Evolutionary conservation across 2,329 filamentous ascomycete genomes (phyloP).

Genomic region (Stagonosporopsis vannaccii): DNA sequence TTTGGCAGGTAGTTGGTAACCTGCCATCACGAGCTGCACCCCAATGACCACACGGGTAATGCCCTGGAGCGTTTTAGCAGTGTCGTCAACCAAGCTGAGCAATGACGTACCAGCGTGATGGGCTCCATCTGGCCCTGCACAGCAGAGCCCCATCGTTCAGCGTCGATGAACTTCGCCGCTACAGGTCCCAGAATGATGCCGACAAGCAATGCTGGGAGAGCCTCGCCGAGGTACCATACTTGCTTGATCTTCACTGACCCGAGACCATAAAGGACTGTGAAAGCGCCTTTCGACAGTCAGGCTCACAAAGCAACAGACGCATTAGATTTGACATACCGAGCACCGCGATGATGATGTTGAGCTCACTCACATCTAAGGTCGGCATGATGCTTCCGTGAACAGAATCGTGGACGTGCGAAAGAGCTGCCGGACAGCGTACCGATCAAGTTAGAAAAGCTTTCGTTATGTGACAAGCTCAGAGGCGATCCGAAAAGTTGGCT

Average conservation of each 20-base stretch:
- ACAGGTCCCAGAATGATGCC: constrained; percentile 64
- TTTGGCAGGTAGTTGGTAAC: constrained; percentile 66
- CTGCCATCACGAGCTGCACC: constrained; percentile 69
- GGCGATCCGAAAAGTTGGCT: background rate
- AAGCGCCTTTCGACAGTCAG: constrained; percentile 49
- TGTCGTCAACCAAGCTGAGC: background rate
- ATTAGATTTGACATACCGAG: constrained; percentile 47
- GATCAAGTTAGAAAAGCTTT: background rate
- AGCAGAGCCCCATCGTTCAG: constrained; percentile 49
- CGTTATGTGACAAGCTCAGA: background rate
- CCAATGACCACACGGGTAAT: constrained; percentile 68
- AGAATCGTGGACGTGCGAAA: background rate
- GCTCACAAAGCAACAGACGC: too few relatives aligned
- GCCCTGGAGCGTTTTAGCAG: constrained; percentile 40
- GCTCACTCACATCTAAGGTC: constrained; percentile 58
- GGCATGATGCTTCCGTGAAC: constrained; percentile 49
- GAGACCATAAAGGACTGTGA: constrained; percentile 59
- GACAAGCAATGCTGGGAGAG: constrained; percentile 57
- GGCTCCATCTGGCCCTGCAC: constrained; percentile 45
- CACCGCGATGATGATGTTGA: constrained; percentile 60
- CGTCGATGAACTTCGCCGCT: constrained; percentile 61
- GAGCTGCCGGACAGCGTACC: background rate
- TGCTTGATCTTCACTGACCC: constrained; percentile 62
- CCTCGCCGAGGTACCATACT: constrained; percentile 63
- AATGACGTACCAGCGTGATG: constrained; percentile 51